A percentile compares a stretch with the other conserved stretches of the same genome.
Conservation (phyloP, 1,284 basidiomycete species). For the Trametes polyzona region DNA sequence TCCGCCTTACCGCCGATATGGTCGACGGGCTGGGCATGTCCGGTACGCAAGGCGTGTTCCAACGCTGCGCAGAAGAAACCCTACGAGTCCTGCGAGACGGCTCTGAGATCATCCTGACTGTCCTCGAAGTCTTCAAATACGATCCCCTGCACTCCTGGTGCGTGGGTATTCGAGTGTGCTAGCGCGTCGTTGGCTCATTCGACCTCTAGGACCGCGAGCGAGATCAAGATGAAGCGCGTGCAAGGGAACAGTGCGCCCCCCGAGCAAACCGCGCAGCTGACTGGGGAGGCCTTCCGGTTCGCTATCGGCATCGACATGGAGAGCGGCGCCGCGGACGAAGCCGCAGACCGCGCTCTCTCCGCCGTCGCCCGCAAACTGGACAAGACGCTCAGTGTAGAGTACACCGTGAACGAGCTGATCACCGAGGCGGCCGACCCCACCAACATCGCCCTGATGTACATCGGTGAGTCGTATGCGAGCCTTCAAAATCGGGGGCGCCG, state of each 20-base stretch:
- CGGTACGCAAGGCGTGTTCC: constrained; percentile 93
- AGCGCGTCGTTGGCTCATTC: no score
- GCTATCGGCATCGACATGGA: constrained; percentile 62
- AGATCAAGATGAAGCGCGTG: constrained; percentile 66
- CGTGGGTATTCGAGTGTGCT: no score
- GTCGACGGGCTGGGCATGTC: constrained; percentile 93
- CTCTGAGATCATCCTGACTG: constrained; percentile 89
- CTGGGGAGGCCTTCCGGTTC: constrained; percentile 33
- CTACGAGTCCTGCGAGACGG: constrained; percentile 86
- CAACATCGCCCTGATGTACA: constrained; percentile 82
- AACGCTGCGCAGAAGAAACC: constrained; percentile 94
- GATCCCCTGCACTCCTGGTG: constrained; percentile 95
- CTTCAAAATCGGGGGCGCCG: not conserved
- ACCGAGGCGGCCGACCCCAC: constrained; percentile 82
- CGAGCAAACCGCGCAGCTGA: constrained; percentile 28
- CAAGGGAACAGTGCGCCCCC: constrained; percentile 46
- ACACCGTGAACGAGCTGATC: constrained; percentile 92
- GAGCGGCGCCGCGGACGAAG: constrained; percentile 76
- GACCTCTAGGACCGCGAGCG: constrained; percentile 80
- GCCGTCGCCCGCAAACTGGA: constrained; percentile 84
- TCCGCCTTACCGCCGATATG: constrained; percentile 92
- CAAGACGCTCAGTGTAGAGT: constrained; percentile 86
- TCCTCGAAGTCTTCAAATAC: constrained; percentile 96
- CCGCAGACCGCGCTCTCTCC: constrained; percentile 87
- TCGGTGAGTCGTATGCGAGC: constrained; percentile 53